A percentile compares a stretch with the other conserved stretches of the same genome.
Evolutionary conservation across 2,329 filamentous ascomycete genomes (phyloP).

Genomic region (Curvularia hawaiiensis): DNA sequence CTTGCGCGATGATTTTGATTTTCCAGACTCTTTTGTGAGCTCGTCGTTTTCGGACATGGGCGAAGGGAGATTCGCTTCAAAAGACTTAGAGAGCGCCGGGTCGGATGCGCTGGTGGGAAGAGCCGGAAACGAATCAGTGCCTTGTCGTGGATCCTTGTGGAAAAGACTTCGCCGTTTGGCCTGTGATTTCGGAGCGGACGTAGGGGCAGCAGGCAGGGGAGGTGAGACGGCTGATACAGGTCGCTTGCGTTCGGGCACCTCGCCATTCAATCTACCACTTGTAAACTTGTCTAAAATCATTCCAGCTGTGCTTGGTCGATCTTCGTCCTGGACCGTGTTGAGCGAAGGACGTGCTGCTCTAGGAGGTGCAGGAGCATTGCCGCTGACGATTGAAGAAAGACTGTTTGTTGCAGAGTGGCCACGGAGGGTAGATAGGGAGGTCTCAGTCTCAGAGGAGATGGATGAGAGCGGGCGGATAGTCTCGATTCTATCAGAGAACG

Average conservation of each 20-base stretch:
- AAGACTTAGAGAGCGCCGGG: slow-evolving; percentile 37
- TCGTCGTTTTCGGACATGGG: slow-evolving; percentile 34
- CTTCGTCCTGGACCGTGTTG: slow-evolving; percentile 50
- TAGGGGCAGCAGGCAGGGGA: slow-evolving; percentile 14
- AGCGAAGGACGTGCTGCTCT: slow-evolving; percentile 48
- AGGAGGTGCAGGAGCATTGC: slow-evolving; percentile 55
- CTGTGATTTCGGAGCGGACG: slow-evolving; percentile 17
- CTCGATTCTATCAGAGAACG: slow-evolving; percentile 83
- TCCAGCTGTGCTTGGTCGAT: slow-evolving; percentile 71
- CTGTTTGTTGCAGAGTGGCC: slow-evolving; percentile 79
- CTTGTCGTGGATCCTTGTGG: slow-evolving; percentile 58
- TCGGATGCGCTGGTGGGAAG: slow-evolving; percentile 43
- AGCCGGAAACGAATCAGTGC: slow-evolving; percentile 43
- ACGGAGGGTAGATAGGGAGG: slow-evolving; percentile 70
- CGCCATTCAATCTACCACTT: slow-evolving; percentile 31
- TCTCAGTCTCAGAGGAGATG: slow-evolving; percentile 83
- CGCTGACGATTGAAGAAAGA: slow-evolving; percentile 76
- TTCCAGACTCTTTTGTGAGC: slow-evolving; percentile 50
- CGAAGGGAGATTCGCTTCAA: slow-evolving; percentile 34
- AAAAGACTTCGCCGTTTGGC: slow-evolving; percentile 47
- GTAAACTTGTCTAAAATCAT: slow-evolving; percentile 63
- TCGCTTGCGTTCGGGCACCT: slow-evolving; percentile 38
- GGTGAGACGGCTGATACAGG: slow-evolving; percentile 46
- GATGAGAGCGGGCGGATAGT: slow-evolving; percentile 83
- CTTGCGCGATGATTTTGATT: slow-evolving; percentile 59